Evolutionary conservation across 331 rosid species (phyloP), one percentile per base, ranked within the genome.

Genomic region (Quercus lobata): DNA sequence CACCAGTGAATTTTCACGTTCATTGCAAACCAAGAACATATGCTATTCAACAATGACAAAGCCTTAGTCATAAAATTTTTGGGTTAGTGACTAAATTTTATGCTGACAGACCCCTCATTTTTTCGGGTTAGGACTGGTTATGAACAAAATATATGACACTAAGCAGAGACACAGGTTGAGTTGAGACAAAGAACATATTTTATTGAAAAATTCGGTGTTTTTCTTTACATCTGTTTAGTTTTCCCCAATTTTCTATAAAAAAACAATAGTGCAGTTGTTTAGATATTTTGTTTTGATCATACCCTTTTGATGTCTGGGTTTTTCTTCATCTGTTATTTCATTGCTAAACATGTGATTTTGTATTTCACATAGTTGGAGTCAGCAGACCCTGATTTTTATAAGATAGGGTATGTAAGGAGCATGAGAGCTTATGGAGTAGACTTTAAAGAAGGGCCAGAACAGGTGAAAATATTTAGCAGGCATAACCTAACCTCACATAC

Each of bases 391-490:
- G 97, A 95, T 81, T 95, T 95, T 89, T 92, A 95, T 86, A 91
- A 79, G 94, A 95, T 93, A 71, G 99, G 97, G 17, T 95, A 72
- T 17, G 89, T 89, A 34, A 84, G 99, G 82, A 88, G 97, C 77
- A 83, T 95, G 99, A 79, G 99, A 82, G 97, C 96, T 78, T 95
- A 91, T 81, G 99, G 99, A 63, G 71, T 95, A 63, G 97, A 93
- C 55, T 95, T 93, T 85, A 95, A 86, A 85, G 97, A 95, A 91
- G 97, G 99, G 25, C 99, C 96, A 0, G 27, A 25, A 25, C 27
- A 25, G 27, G 27, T 25, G 27, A 25, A 25, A 25, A 25, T 25
- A 25, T 25, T 25, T 25, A 25, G 27, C 27, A 25, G 27, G 27
- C 27, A 25, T 25, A 25, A 25, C 27, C 27, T 25, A 25, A 25